Percentiles rank a stretch among this genome's conserved stretches.
Conservation (phyloP, 2,329 filamentous ascomycete genomes). For the Thelonectria discophora region DNA sequence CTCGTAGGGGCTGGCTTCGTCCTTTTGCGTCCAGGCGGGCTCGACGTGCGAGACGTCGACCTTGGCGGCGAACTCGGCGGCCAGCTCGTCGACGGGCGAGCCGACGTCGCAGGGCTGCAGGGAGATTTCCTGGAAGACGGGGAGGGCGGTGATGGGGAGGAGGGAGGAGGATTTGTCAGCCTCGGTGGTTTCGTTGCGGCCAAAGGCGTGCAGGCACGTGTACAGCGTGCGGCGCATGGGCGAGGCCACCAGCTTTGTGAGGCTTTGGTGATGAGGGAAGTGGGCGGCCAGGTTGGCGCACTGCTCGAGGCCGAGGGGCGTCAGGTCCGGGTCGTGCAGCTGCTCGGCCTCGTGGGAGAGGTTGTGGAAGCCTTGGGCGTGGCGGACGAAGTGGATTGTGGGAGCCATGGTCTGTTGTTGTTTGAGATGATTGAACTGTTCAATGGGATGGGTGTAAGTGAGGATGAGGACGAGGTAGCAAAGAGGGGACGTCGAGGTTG, state of each 20-base stretch:
- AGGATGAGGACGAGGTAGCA: background rate
- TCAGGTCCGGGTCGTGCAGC: constrained; percentile 81
- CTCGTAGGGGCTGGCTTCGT: constrained; percentile 53
- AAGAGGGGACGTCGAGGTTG: background rate
- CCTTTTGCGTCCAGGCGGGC: constrained; percentile 78
- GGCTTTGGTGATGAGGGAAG: constrained; percentile 71
- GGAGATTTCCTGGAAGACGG: constrained; percentile 81
- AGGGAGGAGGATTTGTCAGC: no score
- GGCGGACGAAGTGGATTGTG: constrained; percentile 74
- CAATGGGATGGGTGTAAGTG: background rate
- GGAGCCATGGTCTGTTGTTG: constrained; percentile 53
- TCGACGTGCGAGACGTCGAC: constrained; percentile 72
- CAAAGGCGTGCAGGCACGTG: constrained; percentile 78
- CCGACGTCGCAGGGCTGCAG: constrained; percentile 81
- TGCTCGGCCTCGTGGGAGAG: constrained; percentile 73
- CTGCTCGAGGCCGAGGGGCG: constrained; percentile 78
- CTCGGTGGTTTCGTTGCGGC: no score
- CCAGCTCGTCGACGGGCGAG: constrained; percentile 62
- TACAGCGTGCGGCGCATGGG: constrained; percentile 83
- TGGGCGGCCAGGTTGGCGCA: constrained; percentile 67
- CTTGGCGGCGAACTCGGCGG: constrained; percentile 65
- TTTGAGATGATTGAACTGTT: background rate
- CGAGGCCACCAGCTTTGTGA: constrained; percentile 79
- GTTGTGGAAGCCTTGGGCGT: constrained; percentile 86
- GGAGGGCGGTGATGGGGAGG: constrained; percentile 69